phyloP scores from a whole-genome alignment of 1,284 basidiomycete genomes.

The Puccinia hordei region DNA sequence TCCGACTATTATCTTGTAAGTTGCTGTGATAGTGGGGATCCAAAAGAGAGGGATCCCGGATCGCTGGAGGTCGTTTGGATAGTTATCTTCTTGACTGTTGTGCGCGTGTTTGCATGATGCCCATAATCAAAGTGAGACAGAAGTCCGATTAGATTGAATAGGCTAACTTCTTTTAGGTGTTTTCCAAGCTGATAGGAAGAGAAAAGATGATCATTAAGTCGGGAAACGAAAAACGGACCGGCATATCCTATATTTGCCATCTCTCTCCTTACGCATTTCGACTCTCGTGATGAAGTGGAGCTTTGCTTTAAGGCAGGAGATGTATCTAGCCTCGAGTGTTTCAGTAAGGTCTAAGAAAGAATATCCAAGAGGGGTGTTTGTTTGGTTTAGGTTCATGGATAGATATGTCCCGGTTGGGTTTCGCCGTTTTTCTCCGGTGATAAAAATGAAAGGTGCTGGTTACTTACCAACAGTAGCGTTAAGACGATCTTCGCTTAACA shows the following conservation, averaged over 20 bases:
- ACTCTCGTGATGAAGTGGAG: constrained; percentile 35
- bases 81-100: constrained; percentile 36
- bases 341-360: constrained; percentile 12
- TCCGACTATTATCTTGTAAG: constrained; percentile 2
- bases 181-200: too few species aligned
- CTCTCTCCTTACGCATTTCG: constrained; percentile 28
- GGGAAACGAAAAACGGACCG: constrained; percentile 12
- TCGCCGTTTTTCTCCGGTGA: not conserved
- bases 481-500: constrained; percentile 40
- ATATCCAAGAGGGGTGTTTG: not conserved
- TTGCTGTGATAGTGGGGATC: not conserved
- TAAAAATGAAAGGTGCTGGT: not conserved
- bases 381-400: not conserved
- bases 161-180: too few species aligned
- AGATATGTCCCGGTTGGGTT: not conserved
- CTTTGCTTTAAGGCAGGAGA: not conserved
- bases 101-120: not conserved
- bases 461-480: constrained; percentile 27
- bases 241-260: constrained; percentile 44
- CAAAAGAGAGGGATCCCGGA: constrained; percentile 9
- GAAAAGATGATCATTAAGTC: too few species aligned
- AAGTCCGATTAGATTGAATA: too few species aligned
- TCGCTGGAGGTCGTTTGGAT: constrained; percentile 28
- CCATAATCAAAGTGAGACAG: too few species aligned
- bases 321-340: not conserved